Conservation (phyloP, 768 basidiomycete genomes). For the Lyophyllum semitale region DNA sequence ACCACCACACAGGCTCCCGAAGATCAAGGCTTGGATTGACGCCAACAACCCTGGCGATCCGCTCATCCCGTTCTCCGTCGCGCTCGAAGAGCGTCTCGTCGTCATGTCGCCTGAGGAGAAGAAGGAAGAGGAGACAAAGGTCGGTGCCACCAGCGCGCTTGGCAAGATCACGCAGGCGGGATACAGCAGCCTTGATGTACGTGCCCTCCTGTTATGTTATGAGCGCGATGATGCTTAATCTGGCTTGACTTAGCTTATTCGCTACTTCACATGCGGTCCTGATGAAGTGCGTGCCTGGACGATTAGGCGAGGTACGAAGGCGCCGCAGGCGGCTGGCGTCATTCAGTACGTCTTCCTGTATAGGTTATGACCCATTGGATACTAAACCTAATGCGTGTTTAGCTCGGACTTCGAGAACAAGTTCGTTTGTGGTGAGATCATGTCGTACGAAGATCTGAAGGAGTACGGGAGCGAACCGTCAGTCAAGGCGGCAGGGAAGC, state of each 20-base stretch:
- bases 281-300: conserved; percentile 99
- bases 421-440: conserved; percentile 97
- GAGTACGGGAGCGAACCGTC: conserved; percentile 88
- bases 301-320: conserved; percentile 89
- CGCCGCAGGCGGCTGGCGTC: conserved; percentile 96
- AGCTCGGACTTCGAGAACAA: conserved; percentile 98
- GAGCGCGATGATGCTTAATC: neutral
- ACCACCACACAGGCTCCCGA: conserved; percentile 65
- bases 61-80: conserved; percentile 95
- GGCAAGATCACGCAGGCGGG: conserved; percentile 96
- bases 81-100: conserved; percentile 89
- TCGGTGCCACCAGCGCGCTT: conserved; percentile 75
- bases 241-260: conserved; percentile 63
- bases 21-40: conserved; percentile 99
- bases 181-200: conserved; percentile 81
- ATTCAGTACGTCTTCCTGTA: conserved; percentile 73
- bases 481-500: conserved; percentile 94
- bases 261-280: conserved; percentile 97
- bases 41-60: conserved; percentile 93
- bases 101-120: conserved; percentile 65
- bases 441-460: conserved; percentile 87
- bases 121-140: conserved; percentile 74
- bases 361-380: neutral
- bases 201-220: conserved; percentile 21
- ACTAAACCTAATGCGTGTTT: neutral